These are phyloP conservation scores for Fusarium brachygibbosum DNA, from an alignment of 2,329 filamentous ascomycete genomes.

Conservation along the genomic window DNA sequence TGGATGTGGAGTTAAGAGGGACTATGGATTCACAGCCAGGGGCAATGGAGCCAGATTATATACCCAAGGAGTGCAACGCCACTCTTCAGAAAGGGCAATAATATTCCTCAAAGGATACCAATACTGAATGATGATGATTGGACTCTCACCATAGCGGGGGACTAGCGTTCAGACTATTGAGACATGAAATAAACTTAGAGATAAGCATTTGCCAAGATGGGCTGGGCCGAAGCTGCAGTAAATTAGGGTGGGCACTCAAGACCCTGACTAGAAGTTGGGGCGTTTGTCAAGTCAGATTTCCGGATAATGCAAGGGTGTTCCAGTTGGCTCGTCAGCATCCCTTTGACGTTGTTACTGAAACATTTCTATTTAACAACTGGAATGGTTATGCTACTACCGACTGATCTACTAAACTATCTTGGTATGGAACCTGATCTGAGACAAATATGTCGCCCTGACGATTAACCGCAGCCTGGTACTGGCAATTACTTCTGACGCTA, in stretches of 20 bases:
- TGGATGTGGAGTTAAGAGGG: background rate
- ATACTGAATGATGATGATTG: too few relatives aligned
- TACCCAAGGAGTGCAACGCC: background rate
- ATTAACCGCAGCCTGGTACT: background rate
- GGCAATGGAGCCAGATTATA: background rate
- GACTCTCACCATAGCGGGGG: background rate
- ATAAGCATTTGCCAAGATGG: constrained; percentile 19
- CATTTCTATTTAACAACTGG: background rate
- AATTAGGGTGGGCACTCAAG: background rate
- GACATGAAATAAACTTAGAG: constrained; percentile 4
- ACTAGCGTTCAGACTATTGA: constrained; percentile 7
- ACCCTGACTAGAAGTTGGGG: background rate
- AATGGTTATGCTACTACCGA: background rate
- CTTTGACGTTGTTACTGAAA: background rate
- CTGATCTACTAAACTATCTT: background rate
- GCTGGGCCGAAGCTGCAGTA: background rate
- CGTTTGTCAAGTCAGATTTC: background rate
- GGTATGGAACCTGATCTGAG: background rate
- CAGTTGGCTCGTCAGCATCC: background rate
- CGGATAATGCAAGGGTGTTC: background rate
- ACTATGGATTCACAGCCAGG: too few relatives aligned
- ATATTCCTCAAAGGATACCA: background rate
- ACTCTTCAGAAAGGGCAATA: background rate
- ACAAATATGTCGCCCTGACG: background rate
- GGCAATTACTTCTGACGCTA: background rate